These are phyloP conservation scores for Suillus luteus DNA, from an alignment of 768 basidiomycete genomes.

Conservation along the genomic window DNA sequence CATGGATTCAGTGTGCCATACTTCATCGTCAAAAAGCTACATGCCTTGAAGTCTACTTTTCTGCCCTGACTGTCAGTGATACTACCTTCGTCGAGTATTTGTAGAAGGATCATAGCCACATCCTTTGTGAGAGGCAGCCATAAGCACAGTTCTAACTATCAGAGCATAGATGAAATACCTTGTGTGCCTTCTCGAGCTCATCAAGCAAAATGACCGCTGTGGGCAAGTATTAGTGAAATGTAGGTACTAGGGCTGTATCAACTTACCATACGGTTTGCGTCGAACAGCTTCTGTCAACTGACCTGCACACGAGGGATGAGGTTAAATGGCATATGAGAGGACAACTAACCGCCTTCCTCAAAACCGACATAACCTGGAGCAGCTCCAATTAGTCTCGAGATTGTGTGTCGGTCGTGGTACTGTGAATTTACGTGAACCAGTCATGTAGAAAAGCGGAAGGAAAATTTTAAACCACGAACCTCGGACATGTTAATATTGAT, in stretches of 20 bases:
- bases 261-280: slow-evolving; percentile 55
- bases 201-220: slow-evolving; percentile 65
- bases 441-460: neutral
- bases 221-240: neutral
- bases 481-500: slow-evolving; percentile 98
- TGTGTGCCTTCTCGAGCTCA: slow-evolving; percentile 81
- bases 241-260: neutral
- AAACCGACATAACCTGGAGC: slow-evolving; percentile 89
- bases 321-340: neutral
- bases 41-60: slow-evolving; percentile 86
- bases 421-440: slow-evolving; percentile 29
- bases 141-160: neutral
- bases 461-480: slow-evolving; percentile 23
- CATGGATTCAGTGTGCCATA: neutral
- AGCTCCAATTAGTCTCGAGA: slow-evolving; percentile 88
- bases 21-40: neutral
- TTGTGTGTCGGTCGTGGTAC: slow-evolving; percentile 90
- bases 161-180: slow-evolving; percentile 40
- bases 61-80: slow-evolving; percentile 92
- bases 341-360: slow-evolving; percentile 63
- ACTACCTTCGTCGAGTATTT: slow-evolving; percentile 88
- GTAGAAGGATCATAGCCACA: slow-evolving; percentile 86
- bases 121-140: slow-evolving; percentile 45
- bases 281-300: slow-evolving; percentile 69
- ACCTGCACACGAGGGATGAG: slow-evolving; percentile 32